Evolutionary conservation across 352 stramenopile species (phyloP).

Genomic region (Aphanomyces cochlioides): DNA sequence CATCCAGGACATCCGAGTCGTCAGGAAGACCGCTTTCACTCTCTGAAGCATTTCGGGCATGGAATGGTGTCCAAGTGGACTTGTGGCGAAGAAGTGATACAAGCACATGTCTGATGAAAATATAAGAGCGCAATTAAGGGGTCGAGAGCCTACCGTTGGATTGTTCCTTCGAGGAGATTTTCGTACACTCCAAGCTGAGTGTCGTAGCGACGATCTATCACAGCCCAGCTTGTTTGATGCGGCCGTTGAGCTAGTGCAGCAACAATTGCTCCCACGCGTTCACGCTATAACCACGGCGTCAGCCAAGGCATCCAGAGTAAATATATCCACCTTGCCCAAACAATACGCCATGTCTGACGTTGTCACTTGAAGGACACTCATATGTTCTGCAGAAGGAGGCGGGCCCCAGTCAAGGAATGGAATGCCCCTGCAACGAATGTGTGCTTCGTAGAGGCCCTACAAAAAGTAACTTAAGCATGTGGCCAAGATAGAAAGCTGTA

Average conservation of each 20-base stretch:
- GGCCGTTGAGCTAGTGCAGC: not conserved
- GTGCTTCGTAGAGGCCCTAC: slow-evolving; percentile 91
- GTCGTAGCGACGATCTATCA: slow-evolving; percentile 21
- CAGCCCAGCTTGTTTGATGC: slow-evolving; percentile 12
- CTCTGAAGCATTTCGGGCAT: not conserved
- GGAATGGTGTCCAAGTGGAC: slow-evolving; percentile 17
- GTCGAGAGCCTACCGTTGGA: slow-evolving; percentile 16
- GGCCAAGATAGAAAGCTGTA: not conserved
- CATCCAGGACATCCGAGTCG: slow-evolving; percentile 1
- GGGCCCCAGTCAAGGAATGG: slow-evolving; percentile 30
- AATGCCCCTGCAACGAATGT: slow-evolving; percentile 57
- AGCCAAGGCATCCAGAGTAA: not conserved
- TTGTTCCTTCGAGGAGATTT: slow-evolving; percentile 13
- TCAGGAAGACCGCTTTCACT: not conserved
- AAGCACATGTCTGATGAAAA: slow-evolving; percentile 7
- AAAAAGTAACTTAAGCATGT: slow-evolving; percentile 26
- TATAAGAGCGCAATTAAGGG: not conserved
- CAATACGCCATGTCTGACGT: slow-evolving; percentile 24
- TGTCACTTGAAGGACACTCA: slow-evolving; percentile 59
- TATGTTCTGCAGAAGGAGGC: slow-evolving; percentile 1
- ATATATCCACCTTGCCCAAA: slow-evolving; percentile 17
- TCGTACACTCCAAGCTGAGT: not conserved
- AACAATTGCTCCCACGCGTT: slow-evolving; percentile 7
- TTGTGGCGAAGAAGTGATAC: slow-evolving; percentile 15
- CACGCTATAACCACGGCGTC: slow-evolving; percentile 6